These are phyloP conservation scores for Penicillium vulpinum DNA, from an alignment of 2,329 filamentous ascomycete species.

Conservation along the genomic window DNA sequence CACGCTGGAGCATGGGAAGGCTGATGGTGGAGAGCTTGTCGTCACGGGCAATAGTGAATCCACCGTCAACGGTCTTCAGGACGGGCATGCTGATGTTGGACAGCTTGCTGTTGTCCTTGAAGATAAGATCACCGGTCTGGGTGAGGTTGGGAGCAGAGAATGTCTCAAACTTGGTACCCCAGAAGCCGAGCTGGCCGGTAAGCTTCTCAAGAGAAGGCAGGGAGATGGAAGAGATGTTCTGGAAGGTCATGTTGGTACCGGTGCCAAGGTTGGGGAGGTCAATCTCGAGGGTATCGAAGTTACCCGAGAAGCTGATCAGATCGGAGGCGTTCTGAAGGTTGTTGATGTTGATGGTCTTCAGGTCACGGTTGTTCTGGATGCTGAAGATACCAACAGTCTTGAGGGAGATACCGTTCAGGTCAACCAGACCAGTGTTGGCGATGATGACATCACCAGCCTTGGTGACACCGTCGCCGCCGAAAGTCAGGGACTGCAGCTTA, in stretches of 20 bases:
- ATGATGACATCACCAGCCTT: slow-evolving; percentile 70
- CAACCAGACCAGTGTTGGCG: slow-evolving; percentile 79
- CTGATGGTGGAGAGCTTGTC: slow-evolving; percentile 65
- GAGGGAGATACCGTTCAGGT: slow-evolving; percentile 79
- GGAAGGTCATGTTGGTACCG: slow-evolving; percentile 78
- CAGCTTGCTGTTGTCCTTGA: slow-evolving; percentile 58
- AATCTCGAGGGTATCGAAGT: slow-evolving; percentile 70
- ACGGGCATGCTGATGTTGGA: slow-evolving; percentile 74
- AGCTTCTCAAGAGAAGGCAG: slow-evolving; percentile 72
- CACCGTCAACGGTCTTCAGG: slow-evolving; percentile 71
- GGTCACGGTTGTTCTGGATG: slow-evolving; percentile 86
- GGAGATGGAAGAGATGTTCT: slow-evolving; percentile 72
- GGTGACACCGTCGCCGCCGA: slow-evolving; percentile 64
- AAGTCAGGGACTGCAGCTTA: slow-evolving; percentile 59
- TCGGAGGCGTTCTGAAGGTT: slow-evolving; percentile 74
- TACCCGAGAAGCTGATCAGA: slow-evolving; percentile 72
- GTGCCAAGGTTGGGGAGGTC: slow-evolving; percentile 75
- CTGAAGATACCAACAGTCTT: slow-evolving; percentile 69
- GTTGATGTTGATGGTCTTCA: slow-evolving; percentile 71
- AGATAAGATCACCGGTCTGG: slow-evolving; percentile 53
- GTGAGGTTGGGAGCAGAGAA: slow-evolving; percentile 51
- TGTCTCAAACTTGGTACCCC: slow-evolving; percentile 63
- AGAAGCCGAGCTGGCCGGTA: slow-evolving; percentile 79
- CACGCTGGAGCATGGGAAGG: slow-evolving; percentile 66
- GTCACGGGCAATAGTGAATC: slow-evolving; percentile 89